Evolutionary conservation across 768 basidiomycete species (phyloP), one percentile per base, ranked within the genome.

Genomic region (Thelephora ganbajun): DNA sequence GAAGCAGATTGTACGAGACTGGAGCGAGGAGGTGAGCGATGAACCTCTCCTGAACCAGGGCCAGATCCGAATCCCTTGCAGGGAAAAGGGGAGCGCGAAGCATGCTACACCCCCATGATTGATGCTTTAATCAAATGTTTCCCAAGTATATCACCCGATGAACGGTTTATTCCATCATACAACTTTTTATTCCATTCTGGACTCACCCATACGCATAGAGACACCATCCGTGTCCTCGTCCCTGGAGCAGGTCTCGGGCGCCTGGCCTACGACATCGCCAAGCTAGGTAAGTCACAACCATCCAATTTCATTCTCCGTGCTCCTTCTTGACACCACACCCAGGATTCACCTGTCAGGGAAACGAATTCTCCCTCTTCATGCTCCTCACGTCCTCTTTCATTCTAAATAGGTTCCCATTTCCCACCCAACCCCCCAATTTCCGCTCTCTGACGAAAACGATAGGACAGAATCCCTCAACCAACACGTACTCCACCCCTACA

Each of bases 351-450:
- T 90, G 85, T 53, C 92, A 94, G 62, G 92, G 86, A 18, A 96
- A 96, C 59, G 93, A 98, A 63, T 96, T 96, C 60, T 91, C 88
- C 30, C 85, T 93, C 54, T 90, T 89, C 63, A 94, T 93, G 91
- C 73, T 98, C 11, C 76, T 97, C 4, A 71, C 85, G 2, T 96
- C 93, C 3, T 83, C 81, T 58, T 86, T 84, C 60, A 79, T 96
- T 16, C 68, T 97, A 44, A 98, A 97, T 59, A 74, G 74, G 91
- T 90, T 55, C 9, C 73, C 45, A 26, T 36, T 39, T 45, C 35
- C 42, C 12, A 33, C 19, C 14, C 5, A 20, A 46, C 23, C 14
- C 13, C 19, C 33, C 43, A 35, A 44, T 41, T 37, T 14, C 12
- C 7, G 4, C 22, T 35, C 33, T 51, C 16, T 46, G 23, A 14